These are phyloP conservation scores for Kodamaea arcana DNA, from an alignment of 1,139 yeast species.

Conservation along the genomic window DNA sequence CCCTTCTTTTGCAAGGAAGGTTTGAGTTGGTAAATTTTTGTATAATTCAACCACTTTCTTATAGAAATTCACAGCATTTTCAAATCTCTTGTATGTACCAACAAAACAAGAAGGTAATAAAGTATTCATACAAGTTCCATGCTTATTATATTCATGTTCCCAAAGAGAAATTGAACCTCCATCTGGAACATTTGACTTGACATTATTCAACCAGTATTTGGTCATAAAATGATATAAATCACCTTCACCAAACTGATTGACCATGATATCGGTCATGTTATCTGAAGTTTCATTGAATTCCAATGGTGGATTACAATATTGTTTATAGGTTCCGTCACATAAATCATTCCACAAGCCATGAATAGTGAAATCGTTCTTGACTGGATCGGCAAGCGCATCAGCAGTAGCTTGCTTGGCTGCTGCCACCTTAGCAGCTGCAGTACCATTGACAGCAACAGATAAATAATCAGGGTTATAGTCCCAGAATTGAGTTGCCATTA, in stretches of 20 bases:
- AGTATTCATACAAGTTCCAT: conserved; percentile 45
- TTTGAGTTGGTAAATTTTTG: conserved; percentile 31
- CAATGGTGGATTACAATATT: conserved; percentile 28
- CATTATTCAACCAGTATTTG: conserved; percentile 36
- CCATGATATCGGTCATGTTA: conserved; percentile 28
- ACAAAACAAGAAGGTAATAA: conserved; percentile 34
- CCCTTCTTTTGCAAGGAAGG: conserved; percentile 31
- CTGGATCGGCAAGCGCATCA: conserved; percentile 10
- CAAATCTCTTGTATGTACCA: conserved; percentile 25
- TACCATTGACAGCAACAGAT: conserved; percentile 8
- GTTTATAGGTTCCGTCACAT: conserved; percentile 34
- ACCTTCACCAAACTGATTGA: conserved; percentile 23
- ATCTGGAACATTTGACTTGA: conserved; percentile 28
- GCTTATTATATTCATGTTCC: conserved; percentile 44
- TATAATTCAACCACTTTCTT: conserved; percentile 34
- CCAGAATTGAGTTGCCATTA: conserved; percentile 41
- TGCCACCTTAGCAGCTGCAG: conserved; percentile 4
- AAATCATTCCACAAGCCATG: conserved; percentile 43
- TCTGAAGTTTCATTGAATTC: conserved; percentile 26
- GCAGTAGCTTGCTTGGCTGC: conserved; percentile 11
- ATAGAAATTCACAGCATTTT: conserved; percentile 32
- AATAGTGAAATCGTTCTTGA: conserved; percentile 29
- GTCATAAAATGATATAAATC: conserved; percentile 30
- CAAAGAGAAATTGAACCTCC: conserved; percentile 28
- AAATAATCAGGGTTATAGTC: conserved; percentile 29